phyloP scores from a whole-genome alignment of 2,329 filamentous ascomycete species.

The Penicillium sp. region DNA sequence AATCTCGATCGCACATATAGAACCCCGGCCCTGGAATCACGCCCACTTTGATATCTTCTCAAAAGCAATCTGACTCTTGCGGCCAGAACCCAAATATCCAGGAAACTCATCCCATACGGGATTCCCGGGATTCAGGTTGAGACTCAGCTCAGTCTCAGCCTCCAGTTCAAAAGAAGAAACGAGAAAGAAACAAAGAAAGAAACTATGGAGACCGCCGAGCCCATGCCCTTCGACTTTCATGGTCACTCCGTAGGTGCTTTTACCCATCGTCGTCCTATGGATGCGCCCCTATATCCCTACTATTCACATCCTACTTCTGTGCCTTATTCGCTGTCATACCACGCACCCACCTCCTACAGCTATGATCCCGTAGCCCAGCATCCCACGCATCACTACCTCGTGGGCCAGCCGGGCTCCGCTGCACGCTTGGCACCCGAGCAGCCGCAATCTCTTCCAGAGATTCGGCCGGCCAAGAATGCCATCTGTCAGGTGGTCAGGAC shows the following conservation, averaged over 20 bases:
- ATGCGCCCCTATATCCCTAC: slow-evolving; percentile 35
- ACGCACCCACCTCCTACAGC: slow-evolving; percentile 32
- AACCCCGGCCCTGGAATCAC: not conserved
- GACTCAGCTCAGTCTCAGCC: not conserved
- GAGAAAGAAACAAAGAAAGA: too few species aligned
- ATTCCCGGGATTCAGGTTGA: not conserved
- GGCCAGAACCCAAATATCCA: slow-evolving; percentile 4
- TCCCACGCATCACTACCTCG: slow-evolving; percentile 32
- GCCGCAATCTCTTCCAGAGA: slow-evolving; percentile 35
- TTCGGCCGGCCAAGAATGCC: slow-evolving; percentile 37
- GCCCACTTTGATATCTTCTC: not conserved
- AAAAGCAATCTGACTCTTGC: not conserved
- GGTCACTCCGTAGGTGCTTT: slow-evolving; percentile 35
- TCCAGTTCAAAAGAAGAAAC: too few species aligned
- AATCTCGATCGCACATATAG: not conserved
- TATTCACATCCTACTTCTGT: slow-evolving; percentile 33
- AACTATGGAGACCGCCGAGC: slow-evolving; percentile 39
- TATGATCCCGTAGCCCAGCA: slow-evolving; percentile 30
- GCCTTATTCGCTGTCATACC: slow-evolving; percentile 36
- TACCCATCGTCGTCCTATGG: slow-evolving; percentile 33
- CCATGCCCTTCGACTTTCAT: slow-evolving; percentile 39
- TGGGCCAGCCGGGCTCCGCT: slow-evolving; percentile 27
- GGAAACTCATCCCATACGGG: not conserved
- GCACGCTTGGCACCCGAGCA: slow-evolving; percentile 30
- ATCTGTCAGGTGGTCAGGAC: slow-evolving; percentile 26